A percentile compares a stretch with the other conserved stretches of the same genome.
Conservation (phyloP, 2,329 filamentous ascomycete species). For the Aspergillus sp. region DNA sequence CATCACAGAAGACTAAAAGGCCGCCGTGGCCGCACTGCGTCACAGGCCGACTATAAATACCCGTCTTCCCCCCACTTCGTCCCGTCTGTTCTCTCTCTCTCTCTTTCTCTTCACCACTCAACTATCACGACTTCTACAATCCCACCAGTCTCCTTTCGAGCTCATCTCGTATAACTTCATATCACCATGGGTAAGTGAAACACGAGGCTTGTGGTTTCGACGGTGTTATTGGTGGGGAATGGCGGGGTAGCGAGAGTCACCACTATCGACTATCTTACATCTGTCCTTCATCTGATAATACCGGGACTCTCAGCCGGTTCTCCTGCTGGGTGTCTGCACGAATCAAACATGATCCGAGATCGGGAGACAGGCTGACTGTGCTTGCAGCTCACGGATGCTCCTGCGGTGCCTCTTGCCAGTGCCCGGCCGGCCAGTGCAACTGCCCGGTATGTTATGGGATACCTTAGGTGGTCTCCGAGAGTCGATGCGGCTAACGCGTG, state of each 20-base stretch:
- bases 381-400: conserved; percentile 37
- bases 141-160: background rate
- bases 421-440: conserved; percentile 40
- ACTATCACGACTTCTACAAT: background rate
- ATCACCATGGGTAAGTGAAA: conserved; percentile 15
- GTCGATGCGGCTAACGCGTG: background rate
- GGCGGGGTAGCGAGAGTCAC: no score
- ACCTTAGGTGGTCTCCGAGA: no score
- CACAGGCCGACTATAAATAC: conserved; percentile 21
- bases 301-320: no score
- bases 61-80: background rate
- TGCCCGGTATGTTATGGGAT: conserved; percentile 42
- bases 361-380: conserved; percentile 1
- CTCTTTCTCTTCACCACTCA: background rate
- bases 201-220: background rate
- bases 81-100: background rate
- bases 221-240: background rate
- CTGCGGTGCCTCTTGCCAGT: conserved; percentile 42
- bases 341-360: background rate
- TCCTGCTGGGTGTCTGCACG: no score
- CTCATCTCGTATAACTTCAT: background rate
- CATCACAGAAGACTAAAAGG: conserved; percentile 6
- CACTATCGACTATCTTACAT: no score
- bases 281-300: no score
- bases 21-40: background rate